Evolutionary conservation across 352 stramenopile species (phyloP).

Genomic region (Pythium pyrilobum): DNA sequence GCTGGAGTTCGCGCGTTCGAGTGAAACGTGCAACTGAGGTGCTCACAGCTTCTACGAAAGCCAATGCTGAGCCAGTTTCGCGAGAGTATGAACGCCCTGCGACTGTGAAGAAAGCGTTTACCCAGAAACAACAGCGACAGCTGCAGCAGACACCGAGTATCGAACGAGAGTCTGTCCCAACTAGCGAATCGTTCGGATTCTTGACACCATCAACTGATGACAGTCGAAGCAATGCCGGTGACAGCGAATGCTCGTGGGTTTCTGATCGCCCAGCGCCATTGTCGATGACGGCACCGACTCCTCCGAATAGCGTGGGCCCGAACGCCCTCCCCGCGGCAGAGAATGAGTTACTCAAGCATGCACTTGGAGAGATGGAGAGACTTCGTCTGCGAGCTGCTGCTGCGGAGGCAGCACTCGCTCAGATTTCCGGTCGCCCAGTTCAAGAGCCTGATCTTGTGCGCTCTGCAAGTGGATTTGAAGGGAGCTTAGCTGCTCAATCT

Average conservation of each 20-base stretch:
- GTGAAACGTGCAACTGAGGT: too few species aligned
- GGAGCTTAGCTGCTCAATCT: not conserved
- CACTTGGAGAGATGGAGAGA: conserved; percentile 44
- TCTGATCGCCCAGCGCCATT: conserved; percentile 3
- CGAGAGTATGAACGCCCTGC: too few species aligned
- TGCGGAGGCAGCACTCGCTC: conserved; percentile 48
- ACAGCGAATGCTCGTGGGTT: conserved; percentile 17
- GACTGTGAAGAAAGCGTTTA: too few species aligned
- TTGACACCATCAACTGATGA: conserved; percentile 12
- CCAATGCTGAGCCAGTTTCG: too few species aligned
- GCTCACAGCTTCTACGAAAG: too few species aligned
- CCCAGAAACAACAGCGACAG: too few species aligned
- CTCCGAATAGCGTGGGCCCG: conserved; percentile 11
- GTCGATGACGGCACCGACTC: not conserved
- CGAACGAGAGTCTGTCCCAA: too few species aligned
- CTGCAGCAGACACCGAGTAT: too few species aligned
- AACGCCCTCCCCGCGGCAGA: not conserved
- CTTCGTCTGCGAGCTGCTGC: conserved; percentile 54
- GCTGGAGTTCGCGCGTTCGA: conserved; percentile 5
- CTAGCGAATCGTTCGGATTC: not conserved
- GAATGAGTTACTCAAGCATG: conserved; percentile 24
- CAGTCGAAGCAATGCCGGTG: conserved; percentile 11
- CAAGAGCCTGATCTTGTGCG: not conserved
- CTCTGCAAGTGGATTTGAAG: not conserved
- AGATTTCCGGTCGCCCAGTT: conserved; percentile 13